Evolutionary conservation across 2,329 filamentous ascomycete genomes (phyloP).

Genomic region (Gaeumannomyces tritici): DNA sequence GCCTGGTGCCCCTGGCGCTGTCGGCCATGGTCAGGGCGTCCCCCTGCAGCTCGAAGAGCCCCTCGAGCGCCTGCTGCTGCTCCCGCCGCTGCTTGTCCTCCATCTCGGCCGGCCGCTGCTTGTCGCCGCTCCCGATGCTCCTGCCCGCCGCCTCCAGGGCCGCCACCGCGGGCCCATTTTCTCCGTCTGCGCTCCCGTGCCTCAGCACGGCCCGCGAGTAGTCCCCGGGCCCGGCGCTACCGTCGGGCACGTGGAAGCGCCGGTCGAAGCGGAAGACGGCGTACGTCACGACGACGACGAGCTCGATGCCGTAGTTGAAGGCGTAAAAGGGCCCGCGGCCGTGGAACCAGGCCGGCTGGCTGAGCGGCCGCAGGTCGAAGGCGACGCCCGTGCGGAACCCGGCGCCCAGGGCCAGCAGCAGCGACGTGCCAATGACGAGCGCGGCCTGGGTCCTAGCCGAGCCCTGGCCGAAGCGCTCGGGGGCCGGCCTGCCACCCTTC

Average conservation of each 20-base stretch:
- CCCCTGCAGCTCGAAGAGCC: not conserved
- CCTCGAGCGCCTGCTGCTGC: not conserved
- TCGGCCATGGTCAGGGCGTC: not conserved
- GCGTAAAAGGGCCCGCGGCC: slow-evolving; percentile 66
- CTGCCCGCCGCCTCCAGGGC: not conserved
- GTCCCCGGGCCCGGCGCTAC: slow-evolving; percentile 48
- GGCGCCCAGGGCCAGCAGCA: slow-evolving; percentile 58
- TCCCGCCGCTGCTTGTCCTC: not conserved
- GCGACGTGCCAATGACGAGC: slow-evolving; percentile 49
- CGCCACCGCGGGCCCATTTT: not conserved
- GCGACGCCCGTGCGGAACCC: slow-evolving; percentile 54
- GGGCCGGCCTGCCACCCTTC: slow-evolving; percentile 7
- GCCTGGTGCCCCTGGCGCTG: not conserved
- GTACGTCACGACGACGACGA: slow-evolving; percentile 60
- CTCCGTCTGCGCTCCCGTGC: not conserved
- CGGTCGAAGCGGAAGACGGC: slow-evolving; percentile 60
- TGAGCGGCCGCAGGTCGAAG: slow-evolving; percentile 40
- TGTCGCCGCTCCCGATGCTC: not conserved
- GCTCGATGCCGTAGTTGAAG: slow-evolving; percentile 69
- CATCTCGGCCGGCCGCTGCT: not conserved
- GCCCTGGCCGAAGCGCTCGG: slow-evolving; percentile 57
- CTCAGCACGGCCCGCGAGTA: slow-evolving; percentile 18
- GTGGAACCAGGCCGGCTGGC: slow-evolving; percentile 59
- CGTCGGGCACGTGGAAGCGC: slow-evolving; percentile 67
- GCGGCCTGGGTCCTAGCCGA: slow-evolving; percentile 56